phyloP scores from a whole-genome alignment of 352 stramenopile genomes.

The Pythium brachiatum region DNA sequence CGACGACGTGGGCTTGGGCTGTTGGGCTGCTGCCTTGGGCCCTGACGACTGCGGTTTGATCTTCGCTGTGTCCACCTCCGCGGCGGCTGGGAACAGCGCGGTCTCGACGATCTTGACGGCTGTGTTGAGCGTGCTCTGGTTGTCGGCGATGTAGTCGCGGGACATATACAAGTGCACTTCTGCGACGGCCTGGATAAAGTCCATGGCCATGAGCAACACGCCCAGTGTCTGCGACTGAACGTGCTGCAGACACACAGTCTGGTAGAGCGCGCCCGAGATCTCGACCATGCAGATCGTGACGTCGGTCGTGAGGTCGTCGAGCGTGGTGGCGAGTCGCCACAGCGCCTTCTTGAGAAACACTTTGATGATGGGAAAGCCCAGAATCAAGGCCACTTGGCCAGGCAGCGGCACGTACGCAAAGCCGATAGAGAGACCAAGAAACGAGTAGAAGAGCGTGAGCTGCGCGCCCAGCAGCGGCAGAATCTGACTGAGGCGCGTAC shows the following conservation, averaged over 20 bases:
- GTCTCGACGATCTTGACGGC: conserved; percentile 19
- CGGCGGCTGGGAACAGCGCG: not conserved
- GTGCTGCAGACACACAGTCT: conserved; percentile 17
- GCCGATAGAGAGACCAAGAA: conserved; percentile 6
- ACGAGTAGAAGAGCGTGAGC: conserved; percentile 12
- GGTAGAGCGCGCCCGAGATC: conserved; percentile 16
- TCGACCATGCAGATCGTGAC: conserved; percentile 22
- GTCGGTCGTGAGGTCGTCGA: conserved; percentile 22
- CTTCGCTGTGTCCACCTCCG: not conserved
- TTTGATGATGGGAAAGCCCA: conserved; percentile 16
- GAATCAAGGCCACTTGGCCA: conserved; percentile 1
- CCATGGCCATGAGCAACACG: conserved; percentile 2
- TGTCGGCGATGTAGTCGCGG: conserved; percentile 9
- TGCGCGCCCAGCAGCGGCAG: conserved; percentile 10
- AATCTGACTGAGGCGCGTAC: not conserved
- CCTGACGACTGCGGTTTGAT: not conserved
- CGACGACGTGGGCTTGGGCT: not conserved
- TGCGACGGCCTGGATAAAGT: not conserved
- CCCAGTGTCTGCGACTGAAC: not conserved
- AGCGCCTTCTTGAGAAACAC: conserved; percentile 1
- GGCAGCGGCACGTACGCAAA: conserved; percentile 2
- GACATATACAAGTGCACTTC: conserved; percentile 6
- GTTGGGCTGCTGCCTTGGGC: not conserved
- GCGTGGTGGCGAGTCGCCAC: conserved; percentile 1
- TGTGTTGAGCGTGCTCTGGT: not conserved